Evolutionary conservation across 208 protist species (phyloP), one percentile per base, ranked within the genome.

Genomic region (Novymonas esmeraldas): DNA sequence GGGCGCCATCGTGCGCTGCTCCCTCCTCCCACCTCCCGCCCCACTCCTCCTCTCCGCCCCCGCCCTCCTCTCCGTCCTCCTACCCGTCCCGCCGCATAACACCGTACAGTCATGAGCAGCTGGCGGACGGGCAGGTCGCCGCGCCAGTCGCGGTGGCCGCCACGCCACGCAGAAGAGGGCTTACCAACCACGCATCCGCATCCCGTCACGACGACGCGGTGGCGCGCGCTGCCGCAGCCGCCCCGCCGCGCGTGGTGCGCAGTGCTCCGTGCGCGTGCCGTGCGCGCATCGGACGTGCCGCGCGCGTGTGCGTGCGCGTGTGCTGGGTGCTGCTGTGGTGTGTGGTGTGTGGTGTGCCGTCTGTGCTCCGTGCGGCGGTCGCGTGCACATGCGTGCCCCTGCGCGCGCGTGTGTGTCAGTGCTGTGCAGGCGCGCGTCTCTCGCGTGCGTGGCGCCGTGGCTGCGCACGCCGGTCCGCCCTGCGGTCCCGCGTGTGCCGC

Each of bases 151-250:
- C 62, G 51, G 63, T 57, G 63, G 51, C 63, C 63, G 64, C 64
- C 64, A 70, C 64, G 64, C 64, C 64, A 70, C 46, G 64, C 64
- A 70, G 64, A 70, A 70, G 64, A 70, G 64, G 64, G 64, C 55
- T 70, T 70, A 70, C 41, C 29, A 6, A 13, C 18, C 13, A 36
- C 36, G 51, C 61, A 49, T 42, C 58, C 54, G 0, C 26, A 59
- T 9, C 31, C 62, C 54, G 64, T 70, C 64, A 70, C 34, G 64
- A 70, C 64, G 64, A 70, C 64, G 64, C 64, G 55, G 64, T 63
- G 64, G 64, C 46, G 64, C 64, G 64, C 64, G 64, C 64, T 70
- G 64, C 59, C 45, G 38, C 64, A 63, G 64, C 64, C 64, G 55
- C 45, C 29, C 42, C 64, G 64, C 45, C 64, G 58, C 64, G 59